These are phyloP conservation scores for Leishmania braziliensis DNA, from an alignment of 208 protist genomes.

Conservation along the genomic window DNA sequence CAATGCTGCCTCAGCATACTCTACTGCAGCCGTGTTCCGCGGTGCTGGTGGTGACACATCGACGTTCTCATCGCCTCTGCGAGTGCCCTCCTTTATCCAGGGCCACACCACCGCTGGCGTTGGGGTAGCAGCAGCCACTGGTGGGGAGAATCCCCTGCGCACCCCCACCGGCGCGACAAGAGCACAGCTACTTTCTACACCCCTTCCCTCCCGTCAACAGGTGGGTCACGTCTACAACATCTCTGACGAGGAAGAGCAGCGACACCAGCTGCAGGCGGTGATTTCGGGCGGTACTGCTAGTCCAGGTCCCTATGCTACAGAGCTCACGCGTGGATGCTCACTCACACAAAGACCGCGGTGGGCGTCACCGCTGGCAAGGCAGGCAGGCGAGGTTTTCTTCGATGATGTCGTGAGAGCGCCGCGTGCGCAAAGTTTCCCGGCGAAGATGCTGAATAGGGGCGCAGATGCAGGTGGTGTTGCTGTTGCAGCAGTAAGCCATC, in stretches of 20 bases:
- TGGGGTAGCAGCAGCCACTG: not conserved
- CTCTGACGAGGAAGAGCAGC: not conserved
- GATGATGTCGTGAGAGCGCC: not conserved
- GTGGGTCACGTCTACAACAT: constrained; percentile 9
- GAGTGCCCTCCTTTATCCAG: constrained; percentile 1
- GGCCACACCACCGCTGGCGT: not conserved
- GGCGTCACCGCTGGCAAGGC: not conserved
- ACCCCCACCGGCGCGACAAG: not conserved
- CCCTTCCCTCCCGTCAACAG: not conserved
- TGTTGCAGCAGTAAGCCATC: not conserved
- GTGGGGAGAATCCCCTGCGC: not conserved
- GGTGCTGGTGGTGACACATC: not conserved
- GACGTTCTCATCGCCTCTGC: constrained; percentile 1
- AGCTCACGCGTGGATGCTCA: not conserved
- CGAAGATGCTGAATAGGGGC: not conserved
- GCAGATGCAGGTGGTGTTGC: not conserved
- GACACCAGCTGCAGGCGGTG: not conserved
- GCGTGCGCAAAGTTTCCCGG: not conserved
- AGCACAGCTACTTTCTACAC: not conserved
- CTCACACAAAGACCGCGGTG: not conserved
- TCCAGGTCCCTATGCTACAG: not conserved
- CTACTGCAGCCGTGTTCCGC: not conserved
- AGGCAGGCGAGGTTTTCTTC: constrained; percentile 3
- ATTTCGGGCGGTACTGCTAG: not conserved
- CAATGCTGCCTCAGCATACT: not conserved